These are phyloP conservation scores for Coniferiporia sulphurascens DNA, from an alignment of 1,284 basidiomycete genomes.

Conservation along the genomic window DNA sequence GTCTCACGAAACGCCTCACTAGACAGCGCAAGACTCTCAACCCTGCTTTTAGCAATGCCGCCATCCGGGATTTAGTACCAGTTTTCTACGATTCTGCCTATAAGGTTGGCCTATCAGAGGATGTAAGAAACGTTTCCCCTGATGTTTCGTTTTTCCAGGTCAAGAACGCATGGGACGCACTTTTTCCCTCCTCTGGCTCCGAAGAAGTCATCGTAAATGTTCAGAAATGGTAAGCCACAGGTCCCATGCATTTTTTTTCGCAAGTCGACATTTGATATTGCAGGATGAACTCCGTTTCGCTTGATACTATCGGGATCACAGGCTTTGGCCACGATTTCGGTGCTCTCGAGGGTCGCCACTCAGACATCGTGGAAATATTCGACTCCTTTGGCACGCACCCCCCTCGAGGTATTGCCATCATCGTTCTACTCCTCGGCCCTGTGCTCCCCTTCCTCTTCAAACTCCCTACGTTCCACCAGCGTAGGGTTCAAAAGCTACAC, in stretches of 20 bases:
- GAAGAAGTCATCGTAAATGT: conserved; percentile 45
- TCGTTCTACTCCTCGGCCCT: conserved; percentile 37
- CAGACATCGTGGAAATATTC: conserved; percentile 42
- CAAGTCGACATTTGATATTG: neutral
- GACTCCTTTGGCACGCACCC: conserved; percentile 34
- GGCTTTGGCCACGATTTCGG: conserved; percentile 55
- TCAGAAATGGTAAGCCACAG: conserved; percentile 40
- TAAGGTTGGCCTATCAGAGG: conserved; percentile 35
- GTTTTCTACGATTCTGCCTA: conserved; percentile 41
- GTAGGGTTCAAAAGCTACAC: conserved; percentile 34
- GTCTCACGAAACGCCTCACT: neutral
- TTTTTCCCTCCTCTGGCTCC: conserved; percentile 32
- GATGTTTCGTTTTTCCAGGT: conserved; percentile 30
- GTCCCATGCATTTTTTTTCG: neutral
- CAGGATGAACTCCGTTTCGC: conserved; percentile 48
- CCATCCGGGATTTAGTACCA: conserved; percentile 32
- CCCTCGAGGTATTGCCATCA: conserved; percentile 24
- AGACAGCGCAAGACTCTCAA: conserved; percentile 40
- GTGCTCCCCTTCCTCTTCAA: conserved; percentile 39
- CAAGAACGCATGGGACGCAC: conserved; percentile 46
- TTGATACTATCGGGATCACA: conserved; percentile 57
- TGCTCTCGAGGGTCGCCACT: conserved; percentile 42
- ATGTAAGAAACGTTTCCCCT: neutral
- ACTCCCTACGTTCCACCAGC: conserved; percentile 39
- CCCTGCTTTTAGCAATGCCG: conserved; percentile 38